Evolutionary conservation across 2,329 filamentous ascomycete genomes (phyloP).

Genomic region (Thielaviopsis musarum): DNA sequence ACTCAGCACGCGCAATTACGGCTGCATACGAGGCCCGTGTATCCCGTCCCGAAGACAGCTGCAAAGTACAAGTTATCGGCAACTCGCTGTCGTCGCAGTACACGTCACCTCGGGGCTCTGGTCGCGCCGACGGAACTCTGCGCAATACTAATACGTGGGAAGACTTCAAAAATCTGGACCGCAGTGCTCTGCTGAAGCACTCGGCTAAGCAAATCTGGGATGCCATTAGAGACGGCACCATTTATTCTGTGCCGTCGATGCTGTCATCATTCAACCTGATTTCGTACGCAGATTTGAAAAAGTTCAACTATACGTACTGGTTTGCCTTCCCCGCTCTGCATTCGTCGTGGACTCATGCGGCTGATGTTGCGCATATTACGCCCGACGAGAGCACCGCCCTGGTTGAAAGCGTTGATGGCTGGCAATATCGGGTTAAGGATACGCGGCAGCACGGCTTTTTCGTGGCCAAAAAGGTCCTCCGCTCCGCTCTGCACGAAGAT

Average conservation of each 20-base stretch:
- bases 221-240: constrained; percentile 88
- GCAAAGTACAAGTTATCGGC: constrained; percentile 78
- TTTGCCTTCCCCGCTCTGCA: constrained; percentile 91
- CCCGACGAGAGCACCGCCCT: constrained; percentile 58
- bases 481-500: constrained; percentile 13
- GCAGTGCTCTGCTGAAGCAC: background rate
- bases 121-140: constrained; percentile 81
- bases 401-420: constrained; percentile 71
- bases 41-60: constrained; percentile 57
- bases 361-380: constrained; percentile 37
- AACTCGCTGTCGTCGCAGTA: constrained; percentile 50
- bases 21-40: constrained; percentile 78
- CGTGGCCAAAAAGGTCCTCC: constrained; percentile 56
- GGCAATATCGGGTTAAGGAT: constrained; percentile 64
- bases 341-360: constrained; percentile 59
- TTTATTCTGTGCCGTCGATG: constrained; percentile 86
- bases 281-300: constrained; percentile 91
- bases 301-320: constrained; percentile 96
- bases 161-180: constrained; percentile 75
- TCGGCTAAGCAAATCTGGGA: constrained; percentile 63
- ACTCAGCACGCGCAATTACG: constrained; percentile 71
- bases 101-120: constrained; percentile 53
- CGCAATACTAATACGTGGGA: constrained; percentile 94
- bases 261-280: constrained; percentile 78
- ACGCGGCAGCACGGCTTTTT: constrained; percentile 86